Base-by-base conservation (phyloP, 768 basidiomycete species). In the Boletus barrowsii region DNA sequence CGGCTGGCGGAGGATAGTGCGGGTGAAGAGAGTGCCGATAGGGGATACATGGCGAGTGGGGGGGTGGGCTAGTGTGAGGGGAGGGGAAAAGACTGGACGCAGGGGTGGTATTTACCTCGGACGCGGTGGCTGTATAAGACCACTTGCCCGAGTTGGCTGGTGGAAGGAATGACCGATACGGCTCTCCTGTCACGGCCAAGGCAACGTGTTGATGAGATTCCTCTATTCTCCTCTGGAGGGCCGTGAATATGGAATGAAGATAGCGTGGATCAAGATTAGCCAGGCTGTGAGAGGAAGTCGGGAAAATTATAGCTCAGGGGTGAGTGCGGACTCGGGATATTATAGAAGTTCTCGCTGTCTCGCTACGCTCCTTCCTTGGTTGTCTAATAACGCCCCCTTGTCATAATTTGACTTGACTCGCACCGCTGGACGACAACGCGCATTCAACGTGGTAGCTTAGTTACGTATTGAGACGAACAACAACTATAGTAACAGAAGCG, bases 1-100 rank as follows among this genome's bases (percentile, higher is more conserved):
- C 73, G 73, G 60, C 74, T 75, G 24, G 73, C 61, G 29, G 67
- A 18, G 10, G 70, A 71, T 5, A 62, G 58, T 13, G 70, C 68
- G 7, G 70, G 72, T 20, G 69, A 70, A 11, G 67, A 68, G 51
- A 70, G 61, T 40, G 58, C 55, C n/a, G 69, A 71, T 50, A 54
- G 36, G 20, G 72, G 62, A 48, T 51, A 64, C 70, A 73, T 72
- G 43, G 50, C 22, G 45, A 53, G 20, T 42, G 46, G 51, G 44
- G 46, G 51, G 61, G 39, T 30, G 47, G 35, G 40, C 53, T 17
- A 46, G 46, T 52, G 44, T 63, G 59, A 52, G 53, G 58, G 54
- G 42, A 18, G 44, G 44, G 47, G 57, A 29, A 49, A 37, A 43
- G 53, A 51, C 36, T 33, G 49, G 62, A 50, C 24, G n/a, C 24